Percentiles rank a stretch among this genome's conserved stretches.
phyloP scores from a whole-genome alignment of 108 stramenopile genomes.

The Skeletonema costatum region DNA sequence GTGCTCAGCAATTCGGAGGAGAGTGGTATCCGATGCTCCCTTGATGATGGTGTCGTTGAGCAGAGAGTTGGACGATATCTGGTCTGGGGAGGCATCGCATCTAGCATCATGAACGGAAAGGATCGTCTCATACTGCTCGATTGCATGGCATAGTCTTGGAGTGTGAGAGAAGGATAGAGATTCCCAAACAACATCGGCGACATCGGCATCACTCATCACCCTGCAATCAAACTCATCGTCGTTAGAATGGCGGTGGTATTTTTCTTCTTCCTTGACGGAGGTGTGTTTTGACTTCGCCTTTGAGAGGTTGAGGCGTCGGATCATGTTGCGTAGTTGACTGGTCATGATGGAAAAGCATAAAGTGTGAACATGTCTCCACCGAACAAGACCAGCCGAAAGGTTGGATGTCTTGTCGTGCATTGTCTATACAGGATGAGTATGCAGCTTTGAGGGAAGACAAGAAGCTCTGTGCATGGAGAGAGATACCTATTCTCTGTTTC shows the following conservation, averaged over 20 bases:
- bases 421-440: no score
- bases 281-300: not conserved
- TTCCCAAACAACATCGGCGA: slow-evolving; percentile 8
- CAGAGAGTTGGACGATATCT: not conserved
- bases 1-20: slow-evolving; percentile 10
- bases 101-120: not conserved
- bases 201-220: not conserved
- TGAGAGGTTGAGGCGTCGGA: not conserved
- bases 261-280: not conserved
- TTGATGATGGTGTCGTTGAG: slow-evolving; percentile 20
- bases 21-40: slow-evolving; percentile 6
- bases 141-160: slow-evolving; percentile 1
- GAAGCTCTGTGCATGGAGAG: no score
- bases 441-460: no score
- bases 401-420: no score
- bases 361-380: no score
- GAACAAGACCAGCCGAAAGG: no score
- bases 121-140: not conserved
- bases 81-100: not conserved
- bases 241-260: not conserved
- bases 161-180: not conserved
- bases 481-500: no score
- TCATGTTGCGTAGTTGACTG: not conserved
- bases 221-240: slow-evolving; percentile 10
- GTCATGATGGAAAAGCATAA: not conserved